Evolutionary conservation across 2,329 filamentous ascomycete species (phyloP), one percentile per base, ranked within the genome.

Genomic region (Fusarium haematococcum): DNA sequence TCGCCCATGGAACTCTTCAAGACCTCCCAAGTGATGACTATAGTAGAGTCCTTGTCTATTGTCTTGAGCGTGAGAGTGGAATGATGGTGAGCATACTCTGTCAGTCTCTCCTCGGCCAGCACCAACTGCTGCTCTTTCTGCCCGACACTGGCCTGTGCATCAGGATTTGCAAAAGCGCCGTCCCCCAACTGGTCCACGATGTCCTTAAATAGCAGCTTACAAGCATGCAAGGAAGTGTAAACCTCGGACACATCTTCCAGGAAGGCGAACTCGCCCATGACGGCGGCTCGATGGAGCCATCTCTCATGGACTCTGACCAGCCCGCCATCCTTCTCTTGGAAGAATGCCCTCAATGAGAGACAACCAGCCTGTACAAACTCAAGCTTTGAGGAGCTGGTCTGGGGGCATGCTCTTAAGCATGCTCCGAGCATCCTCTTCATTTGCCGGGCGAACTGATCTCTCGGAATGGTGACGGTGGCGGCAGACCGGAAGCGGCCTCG

Each of bases 291-390:
- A 33, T 27, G 32, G 4, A 74, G 58, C 71, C 71, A 74, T 27
- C 32, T 48, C 52, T 73, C n/a, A 23, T 67, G 52, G 14, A 74
- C 25, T 18, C 62, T 61, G 61, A 62, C 48, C 14, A 61, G n/a
- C 13, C 48, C 11, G 14, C 18, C 48, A 5, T 61, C 48, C 2
- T 25, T 35, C 16, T 63, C 37, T 5, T 61, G 14, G 23, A 35
- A 60, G 14, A 62, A 45, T 1, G 37, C 23, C 3, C 43, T 18
- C 5, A 56, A 18, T 14, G 60, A 61, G 5, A 73, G 18, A 37
- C 52, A 10, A 0, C 37, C 41, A 5, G 54, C 68, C 8, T 58
- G 18, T 5, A 71, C 63, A 25, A 71, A 71, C 6, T 50, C 35
- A 8, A 63, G n/a, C 52, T 41, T 43, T 7, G 52, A 41, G 6